These are phyloP conservation scores for Diaporthe helianthi DNA, from an alignment of 2,329 filamentous ascomycete species.

Conservation along the genomic window DNA sequence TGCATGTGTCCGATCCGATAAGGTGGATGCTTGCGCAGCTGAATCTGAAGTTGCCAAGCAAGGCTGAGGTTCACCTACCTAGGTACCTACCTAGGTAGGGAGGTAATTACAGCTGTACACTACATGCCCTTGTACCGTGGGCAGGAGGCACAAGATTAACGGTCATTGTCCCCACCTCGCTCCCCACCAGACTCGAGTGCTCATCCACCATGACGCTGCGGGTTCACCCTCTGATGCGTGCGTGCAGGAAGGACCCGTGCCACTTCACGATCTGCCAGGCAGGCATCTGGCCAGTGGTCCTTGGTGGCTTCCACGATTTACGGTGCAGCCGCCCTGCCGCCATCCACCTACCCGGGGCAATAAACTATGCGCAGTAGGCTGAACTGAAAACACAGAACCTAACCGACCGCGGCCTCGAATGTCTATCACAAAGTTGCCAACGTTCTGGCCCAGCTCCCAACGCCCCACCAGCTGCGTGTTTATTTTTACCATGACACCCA, in stretches of 20 bases:
- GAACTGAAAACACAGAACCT: not conserved
- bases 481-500: slow-evolving; percentile 18
- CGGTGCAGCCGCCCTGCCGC: not conserved
- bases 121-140: too few species aligned
- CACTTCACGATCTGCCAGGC: slow-evolving; percentile 14
- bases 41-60: slow-evolving; percentile 24
- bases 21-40: slow-evolving; percentile 20
- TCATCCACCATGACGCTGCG: slow-evolving; percentile 15
- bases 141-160: slow-evolving; percentile 11
- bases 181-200: not conserved
- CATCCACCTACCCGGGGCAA: too few species aligned
- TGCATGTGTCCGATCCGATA: slow-evolving; percentile 10
- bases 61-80: slow-evolving; percentile 27
- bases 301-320: not conserved
- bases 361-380: not conserved
- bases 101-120: too few species aligned
- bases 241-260: slow-evolving; percentile 23
- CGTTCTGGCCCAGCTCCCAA: slow-evolving; percentile 23
- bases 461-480: slow-evolving; percentile 25
- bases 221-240: slow-evolving; percentile 19
- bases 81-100: too few species aligned
- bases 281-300: not conserved
- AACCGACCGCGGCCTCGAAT: not conserved
- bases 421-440: slow-evolving; percentile 15
- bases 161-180: not conserved